Evolutionary conservation across 495 filamentous ascomycete species (phyloP), one percentile per base, ranked within the genome.

Genomic region (Penicillium egyptiacum): DNA sequence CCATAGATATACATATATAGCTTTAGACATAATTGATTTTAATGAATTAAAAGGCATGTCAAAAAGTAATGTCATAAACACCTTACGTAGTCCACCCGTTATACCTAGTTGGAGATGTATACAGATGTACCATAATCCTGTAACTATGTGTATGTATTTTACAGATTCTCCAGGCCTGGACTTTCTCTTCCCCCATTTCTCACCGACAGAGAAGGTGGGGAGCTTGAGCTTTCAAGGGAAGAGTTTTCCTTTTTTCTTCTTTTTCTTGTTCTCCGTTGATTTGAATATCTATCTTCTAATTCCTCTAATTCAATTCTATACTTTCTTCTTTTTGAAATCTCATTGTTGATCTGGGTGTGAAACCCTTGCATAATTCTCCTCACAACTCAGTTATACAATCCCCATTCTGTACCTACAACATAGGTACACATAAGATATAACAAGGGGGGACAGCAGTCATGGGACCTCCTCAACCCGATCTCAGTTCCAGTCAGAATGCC

Each of bases 401-500:
- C 25, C 30, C 3, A 31, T 31, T 31, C 30, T 10, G 30, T 31
- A 31, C 30, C 14, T 25, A 12, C 12, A 3, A 37, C 14, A 33
- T 4, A 30, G 9, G 9, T 4, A 11, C 28, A 30, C 28, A 30
- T 9, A 30, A 11, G 2, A 26, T 4, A 48, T 48, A 48, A 4
- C 28, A 48, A 48, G 45, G 45, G 45, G n/a, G 45, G 30, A 0
- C 43, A 11, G 17, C 28, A 61, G 55, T 64, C 58, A 72, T 72
- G 70, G 58, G 61, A 26, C 62, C 61, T 39, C 47, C 62, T 50
- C 53, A 60, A 23, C 42, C 56, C 55, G 54, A 61, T 44, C 12
- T 39, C 54, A 42, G 64, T 59, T 62, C 56, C 35, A 56, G 59
- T 68, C 51, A 45, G 54, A 73, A 73, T 68, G 62, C 58, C 55